These are phyloP conservation scores for Saccharomyces mikatae DNA, from an alignment of 805 yeast species.

Conservation along the genomic window DNA sequence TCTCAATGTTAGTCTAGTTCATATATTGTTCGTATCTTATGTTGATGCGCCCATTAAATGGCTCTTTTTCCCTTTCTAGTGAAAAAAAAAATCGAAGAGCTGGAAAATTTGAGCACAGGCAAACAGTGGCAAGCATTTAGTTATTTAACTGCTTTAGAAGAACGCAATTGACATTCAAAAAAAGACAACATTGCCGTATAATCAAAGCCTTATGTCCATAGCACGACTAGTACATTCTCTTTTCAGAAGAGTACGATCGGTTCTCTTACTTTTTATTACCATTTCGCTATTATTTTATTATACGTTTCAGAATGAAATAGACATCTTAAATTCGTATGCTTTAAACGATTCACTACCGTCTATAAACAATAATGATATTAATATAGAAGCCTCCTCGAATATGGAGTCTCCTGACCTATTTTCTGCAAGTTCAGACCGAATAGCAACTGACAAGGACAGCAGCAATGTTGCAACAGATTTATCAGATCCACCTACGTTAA, in stretches of 20 bases:
- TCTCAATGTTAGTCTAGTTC: not conserved
- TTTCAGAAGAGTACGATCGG: slow-evolving; percentile 21
- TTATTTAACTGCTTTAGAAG: not conserved
- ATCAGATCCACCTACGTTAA: slow-evolving; percentile 16
- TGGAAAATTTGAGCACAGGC: not conserved
- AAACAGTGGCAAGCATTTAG: not conserved
- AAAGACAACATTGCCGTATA: not conserved
- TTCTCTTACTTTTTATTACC: slow-evolving; percentile 22
- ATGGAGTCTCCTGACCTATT: not conserved
- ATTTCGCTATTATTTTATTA: slow-evolving; percentile 28
- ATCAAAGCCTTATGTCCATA: slow-evolving; percentile 8
- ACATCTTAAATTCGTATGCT: slow-evolving; percentile 30
- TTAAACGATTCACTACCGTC: slow-evolving; percentile 30
- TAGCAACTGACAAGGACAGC: not conserved
- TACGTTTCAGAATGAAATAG: slow-evolving; percentile 31
- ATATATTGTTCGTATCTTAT: not conserved
- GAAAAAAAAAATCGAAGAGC: not conserved
- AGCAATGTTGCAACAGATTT: slow-evolving; percentile 3
- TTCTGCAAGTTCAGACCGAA: not conserved
- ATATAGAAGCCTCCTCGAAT: not conserved
- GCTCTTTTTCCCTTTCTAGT: not conserved
- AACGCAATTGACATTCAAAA: not conserved
- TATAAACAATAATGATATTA: slow-evolving; percentile 11
- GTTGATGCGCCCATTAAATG: not conserved
- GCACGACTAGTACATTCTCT: slow-evolving; percentile 9